phyloP scores from a whole-genome alignment of 1,284 basidiomycete genomes.

The Ganoderma boninense region DNA sequence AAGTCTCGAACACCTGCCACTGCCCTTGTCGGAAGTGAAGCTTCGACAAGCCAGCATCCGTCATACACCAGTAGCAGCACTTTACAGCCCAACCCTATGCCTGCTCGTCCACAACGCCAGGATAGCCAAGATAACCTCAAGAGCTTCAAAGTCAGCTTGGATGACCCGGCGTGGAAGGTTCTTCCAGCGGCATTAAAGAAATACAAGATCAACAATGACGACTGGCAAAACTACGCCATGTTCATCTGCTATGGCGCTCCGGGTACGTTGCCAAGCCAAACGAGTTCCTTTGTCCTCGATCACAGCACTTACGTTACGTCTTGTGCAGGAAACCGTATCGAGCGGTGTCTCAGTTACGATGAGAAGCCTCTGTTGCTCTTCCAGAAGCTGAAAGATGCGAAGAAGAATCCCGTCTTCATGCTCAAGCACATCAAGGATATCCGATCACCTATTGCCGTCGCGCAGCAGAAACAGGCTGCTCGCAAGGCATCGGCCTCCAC shows the following conservation, averaged over 20 bases:
- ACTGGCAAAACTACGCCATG: constrained; percentile 98
- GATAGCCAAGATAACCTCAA: constrained; percentile 83
- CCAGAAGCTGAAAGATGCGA: constrained; percentile 96
- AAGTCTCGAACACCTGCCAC: constrained; percentile 32
- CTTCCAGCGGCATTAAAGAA: constrained; percentile 97
- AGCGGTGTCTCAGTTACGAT: constrained; percentile 96
- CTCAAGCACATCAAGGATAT: constrained; percentile 98
- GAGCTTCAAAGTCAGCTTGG: constrained; percentile 90
- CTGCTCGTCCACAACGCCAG: constrained; percentile 59
- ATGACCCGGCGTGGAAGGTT: constrained; percentile 98
- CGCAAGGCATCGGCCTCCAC: constrained; percentile 66
- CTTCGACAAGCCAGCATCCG: constrained; percentile 27
- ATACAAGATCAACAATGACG: constrained; percentile 98
- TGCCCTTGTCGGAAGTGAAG: constrained; percentile 26
- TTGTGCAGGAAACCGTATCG: constrained; percentile 73
- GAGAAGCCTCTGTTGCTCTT: constrained; percentile 97
- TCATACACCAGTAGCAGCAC: constrained; percentile 30
- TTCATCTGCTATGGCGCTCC: constrained; percentile 97
- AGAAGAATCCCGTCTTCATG: constrained; percentile 99
- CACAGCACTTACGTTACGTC: constrained; percentile 9
- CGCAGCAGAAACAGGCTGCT: constrained; percentile 91
- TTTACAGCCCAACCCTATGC: constrained; percentile 34
- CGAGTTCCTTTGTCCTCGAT: constrained; percentile 10
- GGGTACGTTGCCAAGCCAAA: constrained; percentile 57
- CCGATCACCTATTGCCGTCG: constrained; percentile 94